Conservation (phyloP, 345 rosid species). For the Salix exigua region DNA sequence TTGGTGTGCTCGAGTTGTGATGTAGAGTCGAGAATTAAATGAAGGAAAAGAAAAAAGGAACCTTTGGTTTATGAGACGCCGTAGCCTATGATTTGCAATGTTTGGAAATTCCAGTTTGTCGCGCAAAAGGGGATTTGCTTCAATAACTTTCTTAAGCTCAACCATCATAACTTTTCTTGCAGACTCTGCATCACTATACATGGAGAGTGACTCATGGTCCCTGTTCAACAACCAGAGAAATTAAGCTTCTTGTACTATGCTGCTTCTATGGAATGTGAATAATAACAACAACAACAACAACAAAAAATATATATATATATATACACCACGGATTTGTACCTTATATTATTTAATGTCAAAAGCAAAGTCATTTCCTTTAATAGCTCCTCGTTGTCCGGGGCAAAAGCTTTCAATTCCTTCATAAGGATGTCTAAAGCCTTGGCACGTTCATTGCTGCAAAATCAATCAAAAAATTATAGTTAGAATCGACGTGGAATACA, state of each 20-base stretch:
- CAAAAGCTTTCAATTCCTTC: constrained; percentile 39
- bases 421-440: constrained; percentile 38
- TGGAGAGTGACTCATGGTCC: constrained; percentile 39
- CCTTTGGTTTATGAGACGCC: constrained; percentile 49
- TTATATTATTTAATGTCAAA: constrained; percentile 28
- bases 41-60: constrained; percentile 7
- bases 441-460: constrained; percentile 24
- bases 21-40: background rate
- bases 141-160: constrained; percentile 38
- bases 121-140: constrained; percentile 41
- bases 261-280: background rate
- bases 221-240: constrained; percentile 25
- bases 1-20: background rate
- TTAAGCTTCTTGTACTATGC: background rate
- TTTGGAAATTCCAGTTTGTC: constrained; percentile 41
- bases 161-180: constrained; percentile 32
- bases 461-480: background rate
- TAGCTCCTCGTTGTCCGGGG: constrained; percentile 15
- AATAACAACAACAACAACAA: background rate
- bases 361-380: constrained; percentile 39
- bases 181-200: constrained; percentile 33
- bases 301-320: background rate
- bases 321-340: constrained; percentile 15
- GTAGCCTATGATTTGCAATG: constrained; percentile 29
- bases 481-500: background rate